Evolutionary conservation across 129 eudicot species (phyloP).

Genomic region (Daucus carota): DH1_v3.0 NC_030383.2:54882001-54882500

Average conservation of each 20-base stretch:
- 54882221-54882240: too few relatives aligned
- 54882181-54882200: too few relatives aligned
- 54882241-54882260: background rate
- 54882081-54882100: too few relatives aligned
- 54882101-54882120: too few relatives aligned
- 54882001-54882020: too few relatives aligned
- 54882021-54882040: too few relatives aligned
- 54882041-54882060: too few relatives aligned
- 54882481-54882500: background rate
- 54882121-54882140: too few relatives aligned
- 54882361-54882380: background rate
- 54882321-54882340: background rate
- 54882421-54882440: constrained; percentile 90
- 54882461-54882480: constrained; percentile 68
- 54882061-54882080: too few relatives aligned
- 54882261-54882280: background rate
- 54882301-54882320: background rate
- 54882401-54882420: constrained; percentile 40
- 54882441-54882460: constrained; percentile 88
- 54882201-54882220: too few relatives aligned
- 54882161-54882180: too few relatives aligned
- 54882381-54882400: background rate
- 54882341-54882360: background rate
- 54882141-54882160: too few relatives aligned
- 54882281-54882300: background rate